Base-by-base conservation (phyloP, 257 asterid species). In the Solanum verrucosum region DNA sequence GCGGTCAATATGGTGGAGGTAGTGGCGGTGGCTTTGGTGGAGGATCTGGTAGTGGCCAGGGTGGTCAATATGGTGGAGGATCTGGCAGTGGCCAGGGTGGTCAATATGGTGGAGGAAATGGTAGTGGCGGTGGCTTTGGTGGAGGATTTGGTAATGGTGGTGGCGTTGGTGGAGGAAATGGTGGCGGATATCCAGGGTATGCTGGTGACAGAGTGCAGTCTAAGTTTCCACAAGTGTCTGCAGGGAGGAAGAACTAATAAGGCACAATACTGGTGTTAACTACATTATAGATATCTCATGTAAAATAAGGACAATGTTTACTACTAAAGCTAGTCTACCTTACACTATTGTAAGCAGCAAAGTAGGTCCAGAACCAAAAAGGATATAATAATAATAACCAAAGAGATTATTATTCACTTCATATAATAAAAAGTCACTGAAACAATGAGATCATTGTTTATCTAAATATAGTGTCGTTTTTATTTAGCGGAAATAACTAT, bases 61-160 rank as follows among this genome's bases (percentile, higher is more conserved):
- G 33, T 8, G 42, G 88, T 44, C 49, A 42, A 2, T 87, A 68
- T 31, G 78, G 60, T 20, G 84, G 89, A 5, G 71, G 52, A 2
- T 72, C 70, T 9, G 85, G 86, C 5, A 49, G 70, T 35, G 91
- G 88, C 0, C 60, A 0, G 0, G 89, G 89, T 3, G 89, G 88
- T 9, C 91, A 89, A 0, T 60, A 59, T 42, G 90, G 90, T 16
- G 89, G 87, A 2, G 88, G 90, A 6, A 38, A 1, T 31, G 72
- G 81, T 72, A 84, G 79, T 6, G 87, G 91, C 15, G 52, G 75
- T 20, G 78, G 87, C 16, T 37, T 70, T 1, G 89, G 88, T 15
- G 88, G 90, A 29, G 67, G 75, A 67, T 68, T 15, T 67, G 88
- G 68, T 21, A 67, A 42, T 60, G 71, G 89, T 13, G 77, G 79